Base-by-base conservation (phyloP, 2,329 filamentous ascomycete genomes). In the Chaetomiaceae sp. region DNA sequence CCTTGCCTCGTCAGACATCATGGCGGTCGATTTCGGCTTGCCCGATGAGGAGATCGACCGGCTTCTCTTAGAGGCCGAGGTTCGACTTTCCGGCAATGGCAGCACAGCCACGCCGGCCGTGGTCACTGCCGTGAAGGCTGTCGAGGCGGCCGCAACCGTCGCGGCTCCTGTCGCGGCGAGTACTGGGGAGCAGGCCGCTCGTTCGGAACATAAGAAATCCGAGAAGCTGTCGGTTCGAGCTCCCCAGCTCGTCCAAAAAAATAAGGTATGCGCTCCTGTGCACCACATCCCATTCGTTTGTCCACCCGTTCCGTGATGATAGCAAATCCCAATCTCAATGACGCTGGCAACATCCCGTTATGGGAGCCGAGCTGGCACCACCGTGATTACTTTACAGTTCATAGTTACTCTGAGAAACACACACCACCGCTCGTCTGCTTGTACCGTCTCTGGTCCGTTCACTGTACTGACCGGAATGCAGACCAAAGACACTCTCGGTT, bases 281-380 rank as follows among this genome's bases (percentile, higher is more conserved):
- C 38, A 26, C 43, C 19, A 38, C 29, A 26, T 18, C 26, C 27
- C 29, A 9, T 24, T 29, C 38, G 17, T 22, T 19, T 19, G 8
- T 11, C 20, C 33, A 20, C 26, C n/a, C 53, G 48, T 60, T 60
- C 67, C 68, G 79, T 88, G 86, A 91, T 80, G 86, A 90, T 86
- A 84, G 75, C 73, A 67, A 75, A 73, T 81, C 78, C 81, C 78
- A 83, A 78, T 65, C 64, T 68, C 61, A 78, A 85, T 84, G 85
- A 89, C 76, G 84, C 81, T 78, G 81, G 81, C 72, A 68, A 74
- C 76, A 75, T 76, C 78, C 79, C 86, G 86, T 91, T 75, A 85
- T 93, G 86, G 85, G 77, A 71, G 77, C 77, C 73, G 73, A 78
- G 73, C 78, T 79, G 78, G 78, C 80, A 79, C 66, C 67, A 68